A percentile compares a stretch with the other conserved stretches of the same genome.
phyloP scores from a whole-genome alignment of 2,329 filamentous ascomycete species.

The Trichoderma gracile region DNA sequence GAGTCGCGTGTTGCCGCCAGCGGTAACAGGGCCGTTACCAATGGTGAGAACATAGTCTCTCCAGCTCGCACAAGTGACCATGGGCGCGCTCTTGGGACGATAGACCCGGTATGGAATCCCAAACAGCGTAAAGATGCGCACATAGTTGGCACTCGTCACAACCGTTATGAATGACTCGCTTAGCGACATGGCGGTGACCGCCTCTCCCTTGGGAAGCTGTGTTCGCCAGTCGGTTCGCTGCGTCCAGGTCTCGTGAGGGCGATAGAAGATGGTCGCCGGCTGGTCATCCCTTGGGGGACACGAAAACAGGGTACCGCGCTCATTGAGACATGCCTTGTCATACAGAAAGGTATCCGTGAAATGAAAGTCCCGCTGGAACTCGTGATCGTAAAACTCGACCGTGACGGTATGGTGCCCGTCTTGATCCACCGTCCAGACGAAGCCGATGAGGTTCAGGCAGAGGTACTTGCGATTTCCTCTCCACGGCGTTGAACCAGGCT shows the following conservation, averaged over 20 bases:
- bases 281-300: conserved; percentile 67
- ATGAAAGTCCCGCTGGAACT: conserved; percentile 90
- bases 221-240: conserved; percentile 87
- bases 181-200: conserved; percentile 82
- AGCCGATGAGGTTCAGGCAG: conserved; percentile 88
- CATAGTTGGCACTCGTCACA: conserved; percentile 82
- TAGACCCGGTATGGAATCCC: conserved; percentile 88
- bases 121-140: conserved; percentile 89
- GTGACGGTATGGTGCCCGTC: conserved; percentile 92
- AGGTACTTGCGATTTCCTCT: conserved; percentile 90
- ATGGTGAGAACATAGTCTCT: conserved; percentile 95
- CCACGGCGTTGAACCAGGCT: conserved; percentile 95
- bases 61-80: conserved; percentile 92
- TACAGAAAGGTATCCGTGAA: conserved; percentile 96
- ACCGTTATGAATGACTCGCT: conserved; percentile 90
- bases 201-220: conserved; percentile 81
- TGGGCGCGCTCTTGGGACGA: conserved; percentile 84
- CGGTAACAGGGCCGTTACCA: conserved; percentile 83
- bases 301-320: conserved; percentile 82
- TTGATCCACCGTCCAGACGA: conserved; percentile 96
- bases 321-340: conserved; percentile 90
- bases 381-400: conserved; percentile 95
- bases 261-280: conserved; percentile 87
- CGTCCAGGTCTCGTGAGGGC: conserved; percentile 97
- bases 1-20: conserved; percentile 75